Evolutionary conservation across 108 stramenopile genomes (phyloP).

Genomic region (Discostella pseudostelligera): DNA sequence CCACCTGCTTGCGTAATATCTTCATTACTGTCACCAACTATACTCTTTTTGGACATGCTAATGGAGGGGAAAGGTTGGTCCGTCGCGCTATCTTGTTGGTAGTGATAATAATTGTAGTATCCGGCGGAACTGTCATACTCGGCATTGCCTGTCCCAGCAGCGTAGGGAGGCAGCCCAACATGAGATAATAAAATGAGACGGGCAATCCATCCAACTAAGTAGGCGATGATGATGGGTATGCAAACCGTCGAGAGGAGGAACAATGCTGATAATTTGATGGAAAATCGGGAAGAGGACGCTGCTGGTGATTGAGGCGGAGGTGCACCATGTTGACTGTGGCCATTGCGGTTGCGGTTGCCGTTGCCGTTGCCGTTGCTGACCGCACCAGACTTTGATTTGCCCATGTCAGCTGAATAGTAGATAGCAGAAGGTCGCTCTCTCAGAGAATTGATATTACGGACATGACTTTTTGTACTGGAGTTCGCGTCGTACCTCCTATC

Average conservation of each 20-base stretch:
- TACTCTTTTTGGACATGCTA: not conserved
- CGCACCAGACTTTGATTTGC: too few relatives aligned
- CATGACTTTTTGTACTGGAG: too few relatives aligned
- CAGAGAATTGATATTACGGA: too few relatives aligned
- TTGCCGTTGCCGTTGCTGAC: not conserved
- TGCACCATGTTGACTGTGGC: not conserved
- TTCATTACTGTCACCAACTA: not conserved
- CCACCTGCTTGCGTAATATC: too few relatives aligned
- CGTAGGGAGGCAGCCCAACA: constrained; percentile 1
- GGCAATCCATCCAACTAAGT: constrained; percentile 53
- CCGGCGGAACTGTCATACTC: not conserved
- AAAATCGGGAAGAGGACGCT: constrained; percentile 12
- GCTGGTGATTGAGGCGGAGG: not conserved
- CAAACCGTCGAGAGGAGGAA: constrained; percentile 49
- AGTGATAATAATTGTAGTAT: too few relatives aligned
- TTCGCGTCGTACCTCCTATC: too few relatives aligned
- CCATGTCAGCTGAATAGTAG: too few relatives aligned
- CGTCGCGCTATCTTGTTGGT: too few relatives aligned
- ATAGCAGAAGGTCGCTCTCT: too few relatives aligned
- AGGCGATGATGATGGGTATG: constrained; percentile 41
- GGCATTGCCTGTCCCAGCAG: not conserved
- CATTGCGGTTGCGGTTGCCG: not conserved
- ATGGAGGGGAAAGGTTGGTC: not conserved
- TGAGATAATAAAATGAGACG: constrained; percentile 39
- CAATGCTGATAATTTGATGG: constrained; percentile 31